Percentiles rank a stretch among this genome's conserved stretches.
Evolutionary conservation across 768 basidiomycete species (phyloP).

Genomic region (Psilocybe azurescens): DNA sequence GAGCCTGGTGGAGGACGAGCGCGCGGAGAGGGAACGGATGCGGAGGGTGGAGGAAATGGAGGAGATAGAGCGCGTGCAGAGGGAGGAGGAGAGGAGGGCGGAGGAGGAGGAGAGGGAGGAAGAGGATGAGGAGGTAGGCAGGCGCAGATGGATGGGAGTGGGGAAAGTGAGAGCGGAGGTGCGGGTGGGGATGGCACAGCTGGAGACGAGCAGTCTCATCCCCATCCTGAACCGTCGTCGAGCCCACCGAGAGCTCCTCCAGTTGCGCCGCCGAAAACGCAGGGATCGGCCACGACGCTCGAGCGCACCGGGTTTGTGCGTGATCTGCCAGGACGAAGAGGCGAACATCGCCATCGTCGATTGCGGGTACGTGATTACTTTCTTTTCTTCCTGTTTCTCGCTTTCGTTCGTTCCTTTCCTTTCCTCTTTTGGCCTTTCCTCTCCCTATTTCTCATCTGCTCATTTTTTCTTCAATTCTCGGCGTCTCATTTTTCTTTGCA

Average conservation of each 20-base stretch:
- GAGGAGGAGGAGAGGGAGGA: slow-evolving; percentile 45
- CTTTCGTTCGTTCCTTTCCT: too few species aligned
- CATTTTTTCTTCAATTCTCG: neutral
- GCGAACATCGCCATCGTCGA: slow-evolving; percentile 94
- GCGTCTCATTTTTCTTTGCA: too few species aligned
- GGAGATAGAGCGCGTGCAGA: slow-evolving; percentile 46
- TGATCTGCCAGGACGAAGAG: slow-evolving; percentile 93
- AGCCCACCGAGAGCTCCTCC: slow-evolving; percentile 28
- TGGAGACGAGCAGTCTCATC: slow-evolving; percentile 16
- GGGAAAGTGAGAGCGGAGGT: neutral
- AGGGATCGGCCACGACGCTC: slow-evolving; percentile 43
- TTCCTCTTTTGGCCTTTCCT: too few species aligned
- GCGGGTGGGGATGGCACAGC: slow-evolving; percentile 17
- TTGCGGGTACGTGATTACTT: slow-evolving; percentile 73
- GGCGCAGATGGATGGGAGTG: neutral
- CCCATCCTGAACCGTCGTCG: slow-evolving; percentile 8
- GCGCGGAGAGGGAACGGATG: slow-evolving; percentile 54
- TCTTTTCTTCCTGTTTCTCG: neutral
- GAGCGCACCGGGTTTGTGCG: slow-evolving; percentile 84
- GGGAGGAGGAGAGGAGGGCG: slow-evolving; percentile 39
- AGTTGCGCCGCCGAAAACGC: slow-evolving; percentile 41
- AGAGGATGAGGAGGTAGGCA: slow-evolving; percentile 27
- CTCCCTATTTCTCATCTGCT: too few species aligned
- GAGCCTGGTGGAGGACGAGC: slow-evolving; percentile 68
- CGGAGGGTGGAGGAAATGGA: slow-evolving; percentile 49